Conservation (phyloP, 108 stramenopile species). For the Skeletonema potamos region DNA sequence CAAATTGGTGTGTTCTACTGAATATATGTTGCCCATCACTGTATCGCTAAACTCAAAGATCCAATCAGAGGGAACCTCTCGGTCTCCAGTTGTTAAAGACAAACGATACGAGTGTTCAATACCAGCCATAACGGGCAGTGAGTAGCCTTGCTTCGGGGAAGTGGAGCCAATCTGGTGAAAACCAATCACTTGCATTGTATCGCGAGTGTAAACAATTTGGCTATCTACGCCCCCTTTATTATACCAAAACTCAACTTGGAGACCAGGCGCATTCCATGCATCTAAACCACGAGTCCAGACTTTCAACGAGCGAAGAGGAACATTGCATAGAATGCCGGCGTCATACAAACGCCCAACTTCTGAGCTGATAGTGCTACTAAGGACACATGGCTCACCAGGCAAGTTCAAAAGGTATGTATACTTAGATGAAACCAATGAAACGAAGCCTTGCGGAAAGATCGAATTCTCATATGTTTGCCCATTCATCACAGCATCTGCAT, state of each 20-base stretch:
- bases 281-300: slow-evolving; percentile 38
- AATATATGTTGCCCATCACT: slow-evolving; percentile 58
- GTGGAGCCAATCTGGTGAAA: slow-evolving; percentile 45
- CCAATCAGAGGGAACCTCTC: slow-evolving; percentile 53
- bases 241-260: slow-evolving; percentile 56
- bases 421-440: slow-evolving; percentile 46
- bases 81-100: slow-evolving; percentile 37
- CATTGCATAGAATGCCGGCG: slow-evolving; percentile 51
- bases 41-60: slow-evolving; percentile 63
- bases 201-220: slow-evolving; percentile 8
- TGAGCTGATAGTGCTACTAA: slow-evolving; percentile 41
- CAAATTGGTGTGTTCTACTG: slow-evolving; percentile 40
- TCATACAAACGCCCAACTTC: slow-evolving; percentile 35
- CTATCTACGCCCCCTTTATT: slow-evolving; percentile 13
- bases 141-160: slow-evolving; percentile 48
- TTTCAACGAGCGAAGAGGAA: slow-evolving; percentile 50
- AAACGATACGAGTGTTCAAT: slow-evolving; percentile 40
- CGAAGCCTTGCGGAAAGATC: slow-evolving; percentile 53
- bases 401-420: slow-evolving; percentile 46
- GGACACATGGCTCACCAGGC: slow-evolving; percentile 33
- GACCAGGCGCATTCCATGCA: slow-evolving; percentile 24
- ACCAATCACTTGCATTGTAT: slow-evolving; percentile 35
- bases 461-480: slow-evolving; percentile 20
- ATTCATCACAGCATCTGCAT: slow-evolving; percentile 26
- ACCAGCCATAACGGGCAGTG: slow-evolving; percentile 46